phyloP scores from a whole-genome alignment of 1,139 yeast species.

The Suhomyces yuchorum region DNA sequence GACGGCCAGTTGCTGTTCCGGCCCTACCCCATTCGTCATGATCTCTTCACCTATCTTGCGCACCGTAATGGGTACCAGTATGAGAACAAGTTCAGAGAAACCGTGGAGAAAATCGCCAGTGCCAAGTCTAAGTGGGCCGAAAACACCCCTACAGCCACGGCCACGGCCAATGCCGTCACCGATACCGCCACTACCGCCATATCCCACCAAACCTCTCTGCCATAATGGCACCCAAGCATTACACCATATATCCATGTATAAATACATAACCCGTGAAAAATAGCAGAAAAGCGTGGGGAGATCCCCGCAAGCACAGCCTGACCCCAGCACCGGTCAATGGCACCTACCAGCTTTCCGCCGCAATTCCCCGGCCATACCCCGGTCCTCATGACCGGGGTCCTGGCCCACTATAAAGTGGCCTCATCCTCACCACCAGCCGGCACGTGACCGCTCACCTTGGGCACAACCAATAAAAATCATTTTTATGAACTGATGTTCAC shows the following conservation, averaged over 20 bases:
- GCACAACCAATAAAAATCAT: constrained; percentile 11
- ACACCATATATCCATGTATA: not conserved
- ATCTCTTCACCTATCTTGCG: constrained; percentile 21
- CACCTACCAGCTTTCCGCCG: too few relatives aligned
- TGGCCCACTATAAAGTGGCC: not conserved
- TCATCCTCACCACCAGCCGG: not conserved
- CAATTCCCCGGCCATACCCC: too few relatives aligned
- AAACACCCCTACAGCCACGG: not conserved
- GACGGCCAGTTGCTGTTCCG: constrained; percentile 9
- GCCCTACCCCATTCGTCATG: constrained; percentile 30
- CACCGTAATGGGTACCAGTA: constrained; percentile 11
- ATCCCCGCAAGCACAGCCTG: too few relatives aligned
- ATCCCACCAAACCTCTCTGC: not conserved
- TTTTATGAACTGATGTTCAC: constrained; percentile 12
- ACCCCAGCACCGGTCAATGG: too few relatives aligned
- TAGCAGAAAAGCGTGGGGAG: too few relatives aligned
- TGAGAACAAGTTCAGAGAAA: not conserved
- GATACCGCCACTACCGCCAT: not conserved
- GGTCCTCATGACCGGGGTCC: too few relatives aligned
- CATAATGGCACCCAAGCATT: not conserved
- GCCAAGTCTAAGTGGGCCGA: not conserved
- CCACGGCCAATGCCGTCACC: not conserved
- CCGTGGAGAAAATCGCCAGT: not conserved
- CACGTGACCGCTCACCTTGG: constrained; percentile 2
- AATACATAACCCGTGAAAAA: not conserved